These are phyloP conservation scores for Hydnum rufescens DNA, from an alignment of 768 basidiomycete genomes.

Conservation along the genomic window DNA sequence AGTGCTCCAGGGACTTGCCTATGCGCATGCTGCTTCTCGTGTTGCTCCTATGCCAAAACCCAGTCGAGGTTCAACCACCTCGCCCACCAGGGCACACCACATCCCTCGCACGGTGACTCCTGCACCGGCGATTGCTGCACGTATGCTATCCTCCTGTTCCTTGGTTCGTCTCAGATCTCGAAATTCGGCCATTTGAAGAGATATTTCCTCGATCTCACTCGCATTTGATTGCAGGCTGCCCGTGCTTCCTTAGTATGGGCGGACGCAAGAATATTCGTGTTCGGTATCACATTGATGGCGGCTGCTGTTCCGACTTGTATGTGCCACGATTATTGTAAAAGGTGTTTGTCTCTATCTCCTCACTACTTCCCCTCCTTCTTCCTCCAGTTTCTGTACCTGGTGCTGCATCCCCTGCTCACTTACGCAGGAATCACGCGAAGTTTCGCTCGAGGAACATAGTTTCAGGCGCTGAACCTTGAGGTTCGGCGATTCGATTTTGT, in stretches of 20 bases:
- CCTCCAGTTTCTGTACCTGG: too few species aligned
- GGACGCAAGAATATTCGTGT: background rate
- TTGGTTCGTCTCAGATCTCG: background rate
- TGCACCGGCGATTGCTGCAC: background rate
- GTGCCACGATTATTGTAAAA: too few species aligned
- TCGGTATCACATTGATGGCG: background rate
- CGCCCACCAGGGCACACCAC: constrained; percentile 19
- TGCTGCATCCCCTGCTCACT: constrained; percentile 8
- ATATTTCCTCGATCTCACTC: too few species aligned
- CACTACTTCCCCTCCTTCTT: constrained; percentile 2
- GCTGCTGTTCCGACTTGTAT: background rate
- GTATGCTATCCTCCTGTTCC: background rate
- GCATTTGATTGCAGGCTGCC: constrained; percentile 13
- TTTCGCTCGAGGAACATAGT: constrained; percentile 7
- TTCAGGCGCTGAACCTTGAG: too few species aligned
- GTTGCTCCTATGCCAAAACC: constrained; percentile 23
- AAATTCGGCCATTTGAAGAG: too few species aligned
- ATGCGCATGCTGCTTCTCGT: constrained; percentile 24
- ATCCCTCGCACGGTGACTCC: constrained; percentile 20
- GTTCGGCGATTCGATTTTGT: too few species aligned
- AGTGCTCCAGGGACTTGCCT: constrained; percentile 15
- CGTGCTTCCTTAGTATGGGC: background rate
- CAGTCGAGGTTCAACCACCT: constrained; percentile 25
- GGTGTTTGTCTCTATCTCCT: too few species aligned
- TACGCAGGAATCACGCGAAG: constrained; percentile 9